These are phyloP conservation scores for Onygena corvina DNA, from an alignment of 2,329 filamentous ascomycete genomes.

Conservation along the genomic window DNA sequence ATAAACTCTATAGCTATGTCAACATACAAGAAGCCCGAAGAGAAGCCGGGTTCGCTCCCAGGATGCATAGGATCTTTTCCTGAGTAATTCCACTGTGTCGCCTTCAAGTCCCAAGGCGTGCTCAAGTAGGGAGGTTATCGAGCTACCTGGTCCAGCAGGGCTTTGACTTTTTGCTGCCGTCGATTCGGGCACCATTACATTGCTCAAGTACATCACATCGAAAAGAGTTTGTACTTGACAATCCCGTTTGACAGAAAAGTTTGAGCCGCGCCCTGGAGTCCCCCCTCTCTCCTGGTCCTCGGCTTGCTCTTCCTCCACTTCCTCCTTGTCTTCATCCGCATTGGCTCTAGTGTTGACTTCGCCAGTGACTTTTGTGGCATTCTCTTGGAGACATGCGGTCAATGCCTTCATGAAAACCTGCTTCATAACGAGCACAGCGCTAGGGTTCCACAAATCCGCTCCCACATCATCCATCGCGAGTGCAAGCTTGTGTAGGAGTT, in stretches of 20 bases:
- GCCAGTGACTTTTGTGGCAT: neutral
- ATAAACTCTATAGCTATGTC: too few species aligned
- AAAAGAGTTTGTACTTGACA: slow-evolving; percentile 30
- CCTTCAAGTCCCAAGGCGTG: neutral
- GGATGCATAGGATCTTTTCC: slow-evolving; percentile 45
- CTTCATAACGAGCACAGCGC: slow-evolving; percentile 54
- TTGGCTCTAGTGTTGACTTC: neutral
- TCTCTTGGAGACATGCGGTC: slow-evolving; percentile 16
- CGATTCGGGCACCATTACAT: slow-evolving; percentile 30
- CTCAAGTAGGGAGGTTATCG: neutral
- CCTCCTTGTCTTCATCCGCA: slow-evolving; percentile 4
- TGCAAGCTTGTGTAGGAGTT: slow-evolving; percentile 54
- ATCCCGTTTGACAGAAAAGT: slow-evolving; percentile 16
- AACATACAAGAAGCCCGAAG: slow-evolving; percentile 56
- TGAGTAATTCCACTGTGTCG: slow-evolving; percentile 4
- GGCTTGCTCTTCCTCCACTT: slow-evolving; percentile 1
- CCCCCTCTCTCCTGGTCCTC: neutral
- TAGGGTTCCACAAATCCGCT: slow-evolving; percentile 67
- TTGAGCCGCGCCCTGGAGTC: too few species aligned
- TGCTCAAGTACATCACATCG: slow-evolving; percentile 26
- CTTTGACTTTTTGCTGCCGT: neutral
- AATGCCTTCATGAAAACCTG: slow-evolving; percentile 42
- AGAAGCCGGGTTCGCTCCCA: slow-evolving; percentile 72
- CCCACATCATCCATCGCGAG: slow-evolving; percentile 58
- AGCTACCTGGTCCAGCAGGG: neutral